These are phyloP conservation scores for Eutrema japonicum DNA, from an alignment of 345 rosid species.

Conservation along the genomic window DNA sequence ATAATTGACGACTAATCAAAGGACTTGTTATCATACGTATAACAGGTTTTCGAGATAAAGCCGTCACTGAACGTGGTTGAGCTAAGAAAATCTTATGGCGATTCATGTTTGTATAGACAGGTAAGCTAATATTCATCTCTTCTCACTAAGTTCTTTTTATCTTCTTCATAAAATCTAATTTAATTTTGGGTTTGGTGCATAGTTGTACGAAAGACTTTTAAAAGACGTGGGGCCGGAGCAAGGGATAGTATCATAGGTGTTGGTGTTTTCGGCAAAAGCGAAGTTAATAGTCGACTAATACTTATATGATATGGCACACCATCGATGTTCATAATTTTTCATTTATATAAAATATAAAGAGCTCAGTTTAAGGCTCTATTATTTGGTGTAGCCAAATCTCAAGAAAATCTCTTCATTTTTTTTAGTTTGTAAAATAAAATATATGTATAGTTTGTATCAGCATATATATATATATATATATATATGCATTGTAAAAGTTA, in stretches of 20 bases:
- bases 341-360: conserved; percentile 1
- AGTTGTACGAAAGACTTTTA: conserved; percentile 77
- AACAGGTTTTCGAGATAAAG: conserved; percentile 84
- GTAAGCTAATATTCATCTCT: conserved; percentile 42
- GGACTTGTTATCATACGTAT: not conserved
- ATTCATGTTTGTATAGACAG: conserved; percentile 76
- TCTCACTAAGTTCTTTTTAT: not conserved
- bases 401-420: conserved; percentile 20
- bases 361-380: conserved; percentile 13
- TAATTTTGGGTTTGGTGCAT: conserved; percentile 42
- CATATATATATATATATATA: not conserved
- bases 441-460: not conserved
- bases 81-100: conserved; percentile 81
- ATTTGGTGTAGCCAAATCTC: conserved; percentile 20
- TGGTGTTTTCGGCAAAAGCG: conserved; percentile 25
- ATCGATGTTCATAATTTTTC: conserved; percentile 23
- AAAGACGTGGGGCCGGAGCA: conserved; percentile 63
- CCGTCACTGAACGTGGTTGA: conserved; percentile 83
- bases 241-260: conserved; percentile 37
- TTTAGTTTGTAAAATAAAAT: not conserved
- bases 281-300: conserved; percentile 1
- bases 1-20: conserved; percentile 22
- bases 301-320: conserved; percentile 23
- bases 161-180: not conserved
- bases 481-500: too few species aligned